Evolutionary conservation across 176 grass and related monocot species (phyloP).

Genomic region (Carex littledalei): DNA sequence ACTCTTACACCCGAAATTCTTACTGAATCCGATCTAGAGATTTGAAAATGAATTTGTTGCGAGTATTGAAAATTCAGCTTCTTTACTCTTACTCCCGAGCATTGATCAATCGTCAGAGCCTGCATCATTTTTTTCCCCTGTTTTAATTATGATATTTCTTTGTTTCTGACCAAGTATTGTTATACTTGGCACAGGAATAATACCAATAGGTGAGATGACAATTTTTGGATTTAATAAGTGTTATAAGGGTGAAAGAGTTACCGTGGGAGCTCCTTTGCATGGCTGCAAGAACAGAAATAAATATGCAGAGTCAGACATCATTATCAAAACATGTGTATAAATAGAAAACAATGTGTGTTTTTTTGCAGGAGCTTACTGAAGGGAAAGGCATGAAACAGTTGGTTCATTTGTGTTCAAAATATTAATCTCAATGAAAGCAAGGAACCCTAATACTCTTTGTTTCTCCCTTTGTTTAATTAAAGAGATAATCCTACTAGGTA

Average conservation of each 20-base stretch:
- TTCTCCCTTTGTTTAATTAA: neutral
- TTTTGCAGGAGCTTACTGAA: neutral
- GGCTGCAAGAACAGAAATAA: constrained; percentile 30
- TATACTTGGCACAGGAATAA: neutral
- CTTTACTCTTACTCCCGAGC: constrained; percentile 39
- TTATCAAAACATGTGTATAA: neutral
- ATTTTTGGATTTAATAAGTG: neutral
- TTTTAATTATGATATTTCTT: constrained; percentile 9
- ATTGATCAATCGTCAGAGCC: constrained; percentile 70
- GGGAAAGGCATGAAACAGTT: neutral
- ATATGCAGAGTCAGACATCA: neutral
- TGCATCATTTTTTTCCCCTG: constrained; percentile 15
- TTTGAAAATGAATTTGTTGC: constrained; percentile 83
- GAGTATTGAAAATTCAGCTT: constrained; percentile 65
- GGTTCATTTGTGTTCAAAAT: neutral
- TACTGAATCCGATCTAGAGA: constrained; percentile 46
- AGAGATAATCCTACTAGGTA: neutral
- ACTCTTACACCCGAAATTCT: constrained; percentile 43
- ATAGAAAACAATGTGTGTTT: neutral
- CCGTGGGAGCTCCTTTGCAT: constrained; percentile 71
- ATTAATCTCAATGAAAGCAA: neutral
- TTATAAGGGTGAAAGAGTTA: constrained; percentile 22
- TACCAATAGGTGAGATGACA: neutral
- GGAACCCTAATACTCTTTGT: neutral
- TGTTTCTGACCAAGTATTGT: neutral